Conservation (phyloP, 805 yeast genomes). For the Wickerhamiella sergipiensis region DNA sequence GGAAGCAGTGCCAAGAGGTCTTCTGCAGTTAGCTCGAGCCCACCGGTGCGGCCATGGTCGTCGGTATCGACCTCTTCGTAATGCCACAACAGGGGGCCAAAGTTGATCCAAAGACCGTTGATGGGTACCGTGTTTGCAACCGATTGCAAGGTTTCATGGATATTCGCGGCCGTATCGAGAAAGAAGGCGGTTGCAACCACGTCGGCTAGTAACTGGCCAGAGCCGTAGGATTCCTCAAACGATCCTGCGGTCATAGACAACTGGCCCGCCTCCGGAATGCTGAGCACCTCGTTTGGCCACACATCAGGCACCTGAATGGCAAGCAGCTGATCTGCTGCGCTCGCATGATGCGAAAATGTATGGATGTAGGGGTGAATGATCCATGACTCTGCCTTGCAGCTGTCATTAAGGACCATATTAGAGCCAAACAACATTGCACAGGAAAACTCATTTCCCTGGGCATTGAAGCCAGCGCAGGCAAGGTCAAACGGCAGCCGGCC, state of each 20-base stretch:
- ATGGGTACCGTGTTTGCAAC: conserved; percentile 36
- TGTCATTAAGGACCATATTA: conserved; percentile 19
- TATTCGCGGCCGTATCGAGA: conserved; percentile 79
- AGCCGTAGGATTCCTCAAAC: conserved; percentile 44
- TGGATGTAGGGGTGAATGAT: conserved; percentile 36
- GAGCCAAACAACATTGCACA: conserved; percentile 60
- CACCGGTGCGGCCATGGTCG: conserved; percentile 31
- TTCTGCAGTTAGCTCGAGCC: conserved; percentile 45
- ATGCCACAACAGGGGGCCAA: conserved; percentile 65
- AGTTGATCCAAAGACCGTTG: conserved; percentile 62
- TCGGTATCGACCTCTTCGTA: conserved; percentile 29
- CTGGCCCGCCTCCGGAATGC: conserved; percentile 10
- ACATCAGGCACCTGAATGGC: conserved; percentile 28
- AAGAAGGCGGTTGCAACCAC: conserved; percentile 47
- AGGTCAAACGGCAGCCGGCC: conserved; percentile 72
- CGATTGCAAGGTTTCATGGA: conserved; percentile 57
- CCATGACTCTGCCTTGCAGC: conserved; percentile 6
- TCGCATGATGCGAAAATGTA: conserved; percentile 51
- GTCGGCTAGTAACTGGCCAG: conserved; percentile 17
- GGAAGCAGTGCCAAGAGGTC: conserved; percentile 38
- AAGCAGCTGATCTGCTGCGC: conserved; percentile 39
- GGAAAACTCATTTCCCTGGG: conserved; percentile 71
- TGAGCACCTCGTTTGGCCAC: conserved; percentile 12
- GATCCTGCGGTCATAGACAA: conserved; percentile 69
- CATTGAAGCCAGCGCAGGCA: conserved; percentile 30